Percentiles rank a stretch among this genome's conserved stretches.
phyloP scores from a whole-genome alignment of 1,284 basidiomycete genomes.

The Taiwanofungus camphoratus region DNA sequence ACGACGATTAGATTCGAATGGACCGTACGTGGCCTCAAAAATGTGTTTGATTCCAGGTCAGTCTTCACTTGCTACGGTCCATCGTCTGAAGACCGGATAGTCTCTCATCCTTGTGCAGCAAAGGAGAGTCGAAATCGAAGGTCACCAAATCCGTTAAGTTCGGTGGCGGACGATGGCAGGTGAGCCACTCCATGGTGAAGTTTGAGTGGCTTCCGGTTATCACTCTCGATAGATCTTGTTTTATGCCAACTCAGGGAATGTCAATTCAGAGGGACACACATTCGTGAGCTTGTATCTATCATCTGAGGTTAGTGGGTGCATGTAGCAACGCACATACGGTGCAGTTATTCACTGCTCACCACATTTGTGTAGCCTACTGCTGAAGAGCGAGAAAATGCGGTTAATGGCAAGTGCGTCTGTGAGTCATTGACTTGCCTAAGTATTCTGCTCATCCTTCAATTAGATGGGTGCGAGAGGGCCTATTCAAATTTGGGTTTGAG shows the following conservation, averaged over 20 bases:
- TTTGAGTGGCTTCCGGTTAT: no score
- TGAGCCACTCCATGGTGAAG: conserved; percentile 20
- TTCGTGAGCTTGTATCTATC: conserved; percentile 71
- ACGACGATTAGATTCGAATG: conserved; percentile 69
- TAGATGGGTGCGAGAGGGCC: conserved; percentile 79
- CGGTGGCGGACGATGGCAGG: conserved; percentile 70
- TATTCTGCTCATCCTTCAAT: neutral
- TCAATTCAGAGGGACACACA: conserved; percentile 35
- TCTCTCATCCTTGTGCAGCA: conserved; percentile 28
- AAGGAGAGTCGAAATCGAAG: conserved; percentile 67
- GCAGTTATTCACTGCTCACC: neutral
- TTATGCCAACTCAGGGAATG: conserved; percentile 73
- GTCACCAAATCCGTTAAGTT: conserved; percentile 63
- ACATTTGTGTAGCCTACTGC: conserved; percentile 53
- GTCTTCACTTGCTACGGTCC: neutral
- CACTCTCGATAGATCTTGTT: conserved; percentile 72
- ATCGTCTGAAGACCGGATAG: neutral
- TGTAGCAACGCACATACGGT: neutral
- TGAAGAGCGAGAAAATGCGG: conserved; percentile 65
- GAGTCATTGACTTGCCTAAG: neutral
- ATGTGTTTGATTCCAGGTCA: conserved; percentile 68
- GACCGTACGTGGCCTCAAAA: conserved; percentile 62
- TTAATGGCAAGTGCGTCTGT: conserved; percentile 51
- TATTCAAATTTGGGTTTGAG: conserved; percentile 83
- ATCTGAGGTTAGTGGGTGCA: conserved; percentile 55